Evolutionary conservation across 805 yeast species (phyloP), one percentile per base, ranked within the genome.

Genomic region (Candida pini): DNA sequence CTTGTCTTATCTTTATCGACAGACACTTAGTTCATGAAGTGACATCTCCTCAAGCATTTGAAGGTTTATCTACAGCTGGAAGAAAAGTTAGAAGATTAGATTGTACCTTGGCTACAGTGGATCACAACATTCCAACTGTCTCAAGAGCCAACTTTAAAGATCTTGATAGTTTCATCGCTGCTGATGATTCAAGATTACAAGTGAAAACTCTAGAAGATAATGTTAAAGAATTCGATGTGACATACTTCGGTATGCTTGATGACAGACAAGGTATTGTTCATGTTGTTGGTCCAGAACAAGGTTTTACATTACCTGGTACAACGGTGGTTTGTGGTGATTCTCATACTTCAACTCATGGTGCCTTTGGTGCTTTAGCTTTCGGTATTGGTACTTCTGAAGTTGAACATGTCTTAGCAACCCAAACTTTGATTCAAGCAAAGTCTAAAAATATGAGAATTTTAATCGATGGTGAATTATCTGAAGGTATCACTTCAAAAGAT

Each of bases 341-440:
- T 4, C 99, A 92, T 61, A 92, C 98, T 18, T 87, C 97, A 3
- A 92, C 99, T 1, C 98, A 92, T 58, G 98, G 99, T 53, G 98
- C 98, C 28, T 92, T 92, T 57, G 98, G 99, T 43, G 69, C 97
- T 8, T 73, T 92, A 38, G 98, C 98, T 9, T 92, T 92, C 53
- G 99, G 99, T 66, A 92, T 92, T 55, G 99, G 98, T 60, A 92
- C 98, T 38, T 89, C 97, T 10, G 98, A 92, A 67, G 98, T 92
- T 36, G 98, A 92, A 69, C 99, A 92, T 60, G 98, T 92, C 40
- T 69, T 92, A 55, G 98, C 99, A 33, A 92, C 98, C 3, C 98
- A 92, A 68, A 89, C 97, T 20, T 66, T 87, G 40, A 85, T 92
- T 56, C 98, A 92, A 69, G 75, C 90, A 45, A 90, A 86, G 67